A percentile compares a stretch with the other conserved stretches of the same genome.
Evolutionary conservation across 192 early-diverging fungal species (phyloP).

Genomic region (Umbelopsis isabellina): DNA sequence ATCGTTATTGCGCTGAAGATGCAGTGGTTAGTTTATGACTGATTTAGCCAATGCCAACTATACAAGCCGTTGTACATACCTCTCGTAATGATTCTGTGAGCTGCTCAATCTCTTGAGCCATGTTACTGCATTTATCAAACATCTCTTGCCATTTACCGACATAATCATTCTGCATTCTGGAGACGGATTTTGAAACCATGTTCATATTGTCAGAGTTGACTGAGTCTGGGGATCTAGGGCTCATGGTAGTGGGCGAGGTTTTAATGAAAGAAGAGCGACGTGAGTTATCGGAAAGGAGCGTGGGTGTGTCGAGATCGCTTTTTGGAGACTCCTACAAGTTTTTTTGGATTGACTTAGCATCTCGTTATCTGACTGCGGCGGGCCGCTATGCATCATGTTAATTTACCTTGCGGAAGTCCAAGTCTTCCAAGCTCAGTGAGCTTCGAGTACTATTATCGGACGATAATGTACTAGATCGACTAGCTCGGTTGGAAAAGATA

Average conservation of each 20-base stretch:
- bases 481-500: constrained; percentile 1
- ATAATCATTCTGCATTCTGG: constrained; percentile 9
- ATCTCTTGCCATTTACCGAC: constrained; percentile 16
- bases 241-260: not conserved
- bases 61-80: not conserved
- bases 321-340: not conserved
- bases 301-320: not conserved
- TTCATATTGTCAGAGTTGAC: constrained; percentile 8
- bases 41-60: not conserved
- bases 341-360: not conserved
- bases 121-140: constrained; percentile 10
- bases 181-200: constrained; percentile 12
- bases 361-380: not conserved
- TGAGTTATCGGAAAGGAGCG: not conserved
- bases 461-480: constrained; percentile 12
- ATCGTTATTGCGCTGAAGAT: constrained; percentile 17
- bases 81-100: constrained; percentile 11
- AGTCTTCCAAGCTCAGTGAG: constrained; percentile 22
- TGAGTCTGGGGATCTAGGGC: constrained; percentile 2
- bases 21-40: not conserved
- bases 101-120: constrained; percentile 21
- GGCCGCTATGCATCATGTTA: not conserved
- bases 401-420: constrained; percentile 15
- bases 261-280: not conserved
- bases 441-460: constrained; percentile 23